phyloP scores from a whole-genome alignment of 1,284 basidiomycete species.

The Pisolithus thermaeus region DNA sequence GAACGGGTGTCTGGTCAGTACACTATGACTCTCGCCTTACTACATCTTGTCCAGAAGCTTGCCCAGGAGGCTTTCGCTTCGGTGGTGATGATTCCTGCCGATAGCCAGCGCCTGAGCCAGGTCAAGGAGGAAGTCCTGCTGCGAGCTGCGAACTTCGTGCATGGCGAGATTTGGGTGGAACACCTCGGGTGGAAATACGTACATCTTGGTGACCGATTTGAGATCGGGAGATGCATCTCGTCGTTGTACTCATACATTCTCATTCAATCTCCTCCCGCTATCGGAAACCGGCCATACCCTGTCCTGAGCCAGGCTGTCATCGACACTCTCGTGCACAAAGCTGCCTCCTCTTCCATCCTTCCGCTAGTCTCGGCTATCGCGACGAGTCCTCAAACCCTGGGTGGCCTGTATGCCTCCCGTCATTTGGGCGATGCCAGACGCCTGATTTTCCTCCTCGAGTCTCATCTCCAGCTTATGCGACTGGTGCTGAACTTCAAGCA shows the following conservation, averaged over 20 bases:
- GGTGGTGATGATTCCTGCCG: slow-evolving; percentile 44
- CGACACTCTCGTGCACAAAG: slow-evolving; percentile 62
- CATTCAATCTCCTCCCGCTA: slow-evolving; percentile 50
- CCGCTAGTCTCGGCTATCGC: slow-evolving; percentile 69
- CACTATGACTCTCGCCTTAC: slow-evolving; percentile 71
- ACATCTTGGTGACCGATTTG: slow-evolving; percentile 72
- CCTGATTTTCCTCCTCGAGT: slow-evolving; percentile 63
- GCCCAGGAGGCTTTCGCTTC: slow-evolving; percentile 68
- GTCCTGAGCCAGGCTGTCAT: slow-evolving; percentile 56
- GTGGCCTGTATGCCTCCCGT: slow-evolving; percentile 54
- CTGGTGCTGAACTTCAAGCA: slow-evolving; percentile 64
- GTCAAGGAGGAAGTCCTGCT: slow-evolving; percentile 80
- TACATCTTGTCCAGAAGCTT: slow-evolving; percentile 72
- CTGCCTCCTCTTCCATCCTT: slow-evolving; percentile 68
- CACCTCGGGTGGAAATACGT: slow-evolving; percentile 79
- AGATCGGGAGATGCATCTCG: slow-evolving; percentile 66
- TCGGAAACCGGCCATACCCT: slow-evolving; percentile 50
- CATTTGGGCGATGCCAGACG: slow-evolving; percentile 64
- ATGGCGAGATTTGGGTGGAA: slow-evolving; percentile 82
- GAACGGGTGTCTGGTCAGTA: slow-evolving; percentile 74
- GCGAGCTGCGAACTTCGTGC: slow-evolving; percentile 71
- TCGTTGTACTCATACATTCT: slow-evolving; percentile 64
- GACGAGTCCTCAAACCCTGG: slow-evolving; percentile 53
- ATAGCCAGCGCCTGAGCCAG: slow-evolving; percentile 54
- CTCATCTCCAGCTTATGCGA: slow-evolving; percentile 57